Evolutionary conservation across 441 rosid genomes (phyloP).

Genomic region (Lagerstroemia fauriei): DNA sequence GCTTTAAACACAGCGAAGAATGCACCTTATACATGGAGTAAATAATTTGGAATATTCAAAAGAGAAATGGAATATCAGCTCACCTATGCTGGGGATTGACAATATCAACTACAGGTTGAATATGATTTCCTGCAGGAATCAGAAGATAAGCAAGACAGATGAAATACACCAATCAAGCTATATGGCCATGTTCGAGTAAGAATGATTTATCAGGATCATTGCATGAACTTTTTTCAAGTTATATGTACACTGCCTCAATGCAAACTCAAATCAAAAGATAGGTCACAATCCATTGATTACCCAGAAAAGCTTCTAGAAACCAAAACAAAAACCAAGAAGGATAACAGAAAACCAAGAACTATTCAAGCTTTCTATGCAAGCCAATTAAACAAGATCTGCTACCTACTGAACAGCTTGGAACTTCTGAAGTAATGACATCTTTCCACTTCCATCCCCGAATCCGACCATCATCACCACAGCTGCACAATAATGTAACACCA

Average conservation of each 20-base stretch:
- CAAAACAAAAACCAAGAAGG: background rate
- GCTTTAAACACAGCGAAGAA: too few species aligned
- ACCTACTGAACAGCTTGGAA: constrained; percentile 55
- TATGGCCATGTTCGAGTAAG: background rate
- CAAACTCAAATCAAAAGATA: background rate
- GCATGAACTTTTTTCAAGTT: background rate
- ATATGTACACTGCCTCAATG: background rate
- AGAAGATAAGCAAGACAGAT: background rate
- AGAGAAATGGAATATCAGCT: constrained; percentile 32
- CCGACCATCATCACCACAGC: constrained; percentile 95
- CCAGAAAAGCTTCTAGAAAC: background rate
- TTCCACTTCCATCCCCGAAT: constrained; percentile 90
- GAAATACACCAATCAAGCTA: background rate
- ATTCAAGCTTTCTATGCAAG: background rate
- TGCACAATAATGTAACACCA: constrained; percentile 29
- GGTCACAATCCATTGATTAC: background rate
- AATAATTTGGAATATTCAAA: background rate
- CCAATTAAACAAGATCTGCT: constrained; percentile 1
- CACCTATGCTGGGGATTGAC: constrained; percentile 86
- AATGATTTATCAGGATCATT: background rate
- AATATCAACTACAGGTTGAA: constrained; percentile 63
- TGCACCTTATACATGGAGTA: background rate
- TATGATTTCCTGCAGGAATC: constrained; percentile 50
- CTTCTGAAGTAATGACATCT: constrained; percentile 48
- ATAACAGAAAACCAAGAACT: too few species aligned